Evolutionary conservation across 2,329 filamentous ascomycete species (phyloP), one percentile per base, ranked within the genome.

Genomic region (Myriangium duriaei): DNA sequence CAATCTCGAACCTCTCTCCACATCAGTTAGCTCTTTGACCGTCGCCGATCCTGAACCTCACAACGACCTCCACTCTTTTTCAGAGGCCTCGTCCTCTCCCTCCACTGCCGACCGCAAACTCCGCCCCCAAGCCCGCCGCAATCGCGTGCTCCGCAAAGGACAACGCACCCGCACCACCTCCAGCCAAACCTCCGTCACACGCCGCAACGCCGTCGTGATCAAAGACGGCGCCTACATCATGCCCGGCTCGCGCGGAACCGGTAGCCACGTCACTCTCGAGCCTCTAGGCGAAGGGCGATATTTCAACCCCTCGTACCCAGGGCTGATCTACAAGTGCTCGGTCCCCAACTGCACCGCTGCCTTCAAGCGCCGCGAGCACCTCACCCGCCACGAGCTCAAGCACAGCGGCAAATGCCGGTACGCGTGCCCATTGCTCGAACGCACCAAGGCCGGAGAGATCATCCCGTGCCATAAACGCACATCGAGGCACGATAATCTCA

Each of bases 361-460:
- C n/a, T 56, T 56, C 34, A 45, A 48, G 12, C 49, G 54, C n/a
- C 44, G 42, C 21, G 54, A 56, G 38, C 54, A 56, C 21, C 39
- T 56, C 10, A 56, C 55, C 36, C 49, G 54, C 13, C 53, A 56
- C 30, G 37, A 43, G 32, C 34, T 28, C 5, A 48, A 33, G 14
- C 54, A 55, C 35, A 44, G 41, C 12, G 31, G 35, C 6, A 35
- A 39, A 11, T 39, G 48, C 2, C 13, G 30, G 3, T 56, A 47
- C 28, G 40, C 45, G 0, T 56, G 52, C 36, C 48, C 21, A n/a
- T 26, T 26, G 21, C 7, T 7, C 7, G 21, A 26, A n/a, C 21
- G n/a, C 7, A 7, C 21, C 49, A 7, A 40, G 54, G 0, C 32
- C 39, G 0, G 19, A 30, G 31, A 37, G 7, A n/a, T n/a, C 7